Conservation (phyloP, 345 rosid species). For the Noccaea caerulescens region DNA sequence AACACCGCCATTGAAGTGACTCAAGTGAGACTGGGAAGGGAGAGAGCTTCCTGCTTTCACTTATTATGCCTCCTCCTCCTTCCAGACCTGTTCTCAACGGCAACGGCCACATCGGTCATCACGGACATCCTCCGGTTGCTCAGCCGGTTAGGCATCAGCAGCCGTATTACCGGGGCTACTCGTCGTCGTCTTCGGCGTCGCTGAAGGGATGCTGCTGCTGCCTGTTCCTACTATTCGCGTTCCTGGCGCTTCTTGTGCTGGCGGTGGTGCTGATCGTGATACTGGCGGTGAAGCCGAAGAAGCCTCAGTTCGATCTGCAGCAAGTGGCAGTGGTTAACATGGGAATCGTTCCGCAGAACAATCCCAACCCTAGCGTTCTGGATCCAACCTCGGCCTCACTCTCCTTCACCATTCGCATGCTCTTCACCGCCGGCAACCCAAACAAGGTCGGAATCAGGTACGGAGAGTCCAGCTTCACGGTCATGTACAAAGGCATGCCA, state of each 20-base stretch:
- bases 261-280: conserved; percentile 73
- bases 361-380: conserved; percentile 43
- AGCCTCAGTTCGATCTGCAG: conserved; percentile 98
- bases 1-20: conserved; percentile 34
- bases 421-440: conserved; percentile 89
- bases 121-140: conserved; percentile 29
- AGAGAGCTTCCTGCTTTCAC: conserved; percentile 34
- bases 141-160: conserved; percentile 44
- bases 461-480: conserved; percentile 92
- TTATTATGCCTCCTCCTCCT: conserved; percentile 38
- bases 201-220: conserved; percentile 98
- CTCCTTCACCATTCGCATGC: conserved; percentile 71
- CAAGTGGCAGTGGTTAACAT: conserved; percentile 90
- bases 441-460: conserved; percentile 97
- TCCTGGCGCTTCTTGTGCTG: conserved; percentile 71
- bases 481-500: conserved; percentile 92
- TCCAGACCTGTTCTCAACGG: conserved; percentile 33
- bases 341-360: conserved; percentile 66
- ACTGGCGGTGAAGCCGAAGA: conserved; percentile 95
- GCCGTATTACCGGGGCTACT: conserved; percentile 49
- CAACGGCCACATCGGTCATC: conserved; percentile 36
- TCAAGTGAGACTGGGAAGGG: conserved; percentile 34
- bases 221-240: conserved; percentile 83
- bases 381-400: conserved; percentile 69
- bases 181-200: conserved; percentile 79